These are phyloP conservation scores for Scedosporium minutisporum DNA, from an alignment of 2,329 filamentous ascomycete species.

Conservation along the genomic window DNA sequence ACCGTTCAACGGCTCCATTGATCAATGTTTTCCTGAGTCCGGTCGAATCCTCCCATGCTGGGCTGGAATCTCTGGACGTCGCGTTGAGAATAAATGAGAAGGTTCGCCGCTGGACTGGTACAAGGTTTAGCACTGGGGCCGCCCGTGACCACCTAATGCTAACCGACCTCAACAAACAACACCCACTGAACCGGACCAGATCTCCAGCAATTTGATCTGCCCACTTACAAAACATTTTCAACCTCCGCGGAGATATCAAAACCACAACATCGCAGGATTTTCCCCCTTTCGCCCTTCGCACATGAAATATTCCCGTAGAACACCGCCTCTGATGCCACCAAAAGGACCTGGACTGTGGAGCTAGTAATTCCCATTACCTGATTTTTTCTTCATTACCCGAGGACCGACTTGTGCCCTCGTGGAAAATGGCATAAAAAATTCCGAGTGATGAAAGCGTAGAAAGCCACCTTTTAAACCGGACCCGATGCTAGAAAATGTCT, in stretches of 20 bases:
- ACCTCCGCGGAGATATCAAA: slow-evolving; percentile 1
- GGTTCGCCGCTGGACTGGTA: no score
- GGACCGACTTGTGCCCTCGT: neutral
- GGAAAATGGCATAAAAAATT: neutral
- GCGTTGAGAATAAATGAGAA: no score
- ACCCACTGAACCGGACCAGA: neutral
- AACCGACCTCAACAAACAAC: no score
- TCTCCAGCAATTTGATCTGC: neutral
- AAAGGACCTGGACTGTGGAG: neutral
- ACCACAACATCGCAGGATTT: neutral
- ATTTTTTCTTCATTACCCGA: neutral
- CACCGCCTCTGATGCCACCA: neutral
- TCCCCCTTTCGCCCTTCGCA: neutral
- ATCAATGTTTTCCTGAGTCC: no score
- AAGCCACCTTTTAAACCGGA: neutral
- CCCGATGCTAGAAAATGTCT: neutral
- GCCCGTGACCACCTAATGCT: no score
- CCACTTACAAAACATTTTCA: neutral
- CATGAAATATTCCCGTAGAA: no score
- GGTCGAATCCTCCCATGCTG: no score
- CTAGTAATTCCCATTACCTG: neutral
- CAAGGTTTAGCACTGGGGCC: no score
- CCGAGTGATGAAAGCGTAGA: neutral
- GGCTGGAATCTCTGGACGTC: no score
- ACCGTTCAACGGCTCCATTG: no score